Conservation (phyloP, 1,284 basidiomycete genomes). For the Rhodotorula sp. region DNA sequence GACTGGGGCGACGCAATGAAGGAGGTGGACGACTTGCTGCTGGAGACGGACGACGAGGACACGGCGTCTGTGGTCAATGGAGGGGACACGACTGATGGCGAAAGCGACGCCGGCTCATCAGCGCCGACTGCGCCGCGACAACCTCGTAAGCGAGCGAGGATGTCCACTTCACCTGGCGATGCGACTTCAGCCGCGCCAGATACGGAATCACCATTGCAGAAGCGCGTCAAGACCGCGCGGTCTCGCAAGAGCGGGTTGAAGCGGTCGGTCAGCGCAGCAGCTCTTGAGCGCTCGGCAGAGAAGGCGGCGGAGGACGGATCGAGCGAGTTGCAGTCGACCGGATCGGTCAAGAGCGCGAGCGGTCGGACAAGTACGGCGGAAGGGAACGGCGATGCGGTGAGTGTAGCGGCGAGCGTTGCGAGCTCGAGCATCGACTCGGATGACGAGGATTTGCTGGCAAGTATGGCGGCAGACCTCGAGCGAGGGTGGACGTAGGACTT, state of each 20-base stretch:
- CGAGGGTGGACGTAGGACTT: constrained; percentile 17
- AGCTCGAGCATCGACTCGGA: constrained; percentile 28
- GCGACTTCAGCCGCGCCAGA: not conserved
- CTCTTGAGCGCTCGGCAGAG: not conserved
- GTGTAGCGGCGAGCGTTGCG: constrained; percentile 17
- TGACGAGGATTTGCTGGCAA: constrained; percentile 35
- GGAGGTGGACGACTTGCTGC: constrained; percentile 82
- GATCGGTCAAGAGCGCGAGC: too few species aligned
- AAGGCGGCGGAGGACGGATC: not conserved
- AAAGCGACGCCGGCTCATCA: constrained; percentile 3
- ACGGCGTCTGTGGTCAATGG: constrained; percentile 1
- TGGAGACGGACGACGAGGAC: constrained; percentile 64
- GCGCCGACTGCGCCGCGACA: not conserved
- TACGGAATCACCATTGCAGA: constrained; percentile 36
- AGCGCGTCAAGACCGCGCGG: constrained; percentile 34
- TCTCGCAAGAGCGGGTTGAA: constrained; percentile 30
- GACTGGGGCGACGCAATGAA: constrained; percentile 73
- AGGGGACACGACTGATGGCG: constrained; percentile 11
- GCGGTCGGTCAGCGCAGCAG: constrained; percentile 24
- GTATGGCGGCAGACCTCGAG: constrained; percentile 35
- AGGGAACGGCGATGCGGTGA: not conserved
- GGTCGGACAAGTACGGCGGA: not conserved
- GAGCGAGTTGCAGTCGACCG: too few species aligned
- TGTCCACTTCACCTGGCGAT: not conserved
- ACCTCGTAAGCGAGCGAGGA: constrained; percentile 15